Evolutionary conservation across 495 filamentous ascomycete species (phyloP), one percentile per base, ranked within the genome.

Genomic region (Niebla homalea): DNA sequence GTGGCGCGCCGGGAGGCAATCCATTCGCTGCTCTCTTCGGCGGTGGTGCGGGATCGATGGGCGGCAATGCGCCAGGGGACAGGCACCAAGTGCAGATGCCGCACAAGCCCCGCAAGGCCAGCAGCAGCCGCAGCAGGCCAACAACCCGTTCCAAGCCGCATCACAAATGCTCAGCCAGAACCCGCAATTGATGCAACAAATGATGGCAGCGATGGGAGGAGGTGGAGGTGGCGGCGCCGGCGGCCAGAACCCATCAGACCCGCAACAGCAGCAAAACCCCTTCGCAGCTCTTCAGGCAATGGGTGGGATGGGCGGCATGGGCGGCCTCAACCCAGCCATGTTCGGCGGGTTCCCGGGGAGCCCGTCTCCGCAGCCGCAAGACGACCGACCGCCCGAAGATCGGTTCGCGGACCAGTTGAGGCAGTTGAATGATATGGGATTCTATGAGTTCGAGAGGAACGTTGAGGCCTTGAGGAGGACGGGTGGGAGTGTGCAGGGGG

Each of bases 361-460:
- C 10, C 46, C 63, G 7, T 62, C 69, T 16, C 62, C 80, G 4
- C 67, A 74, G 5, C 80, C 85, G 6, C 60, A 70, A 5, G 93
- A 97, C 64, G 90, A 73, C 60, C 75, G 89, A 52, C 88, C 92
- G 16, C 92, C 90, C 0, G 93, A 97, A 72, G 93, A 96, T 61
- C 72, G 85, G 54, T 99, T 94, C 54, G 88, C 83, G 6, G 80
- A 84, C 14, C 93, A 99, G 62, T 69, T 99, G 43, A 74, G 87
- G 42, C 90, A 96, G 62, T 68, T 99, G 54, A 97, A 99, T 62
- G 92, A 97, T 48, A 99, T 99, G 93, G 93, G 93, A 4, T 97
- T 99, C 64, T 94, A 79, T 62, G 92, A 99, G 56, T 97, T 97
- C 60, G 89, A 97, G 49, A 64, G 83, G 60, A 99, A 99, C 55